Evolutionary conservation across 495 filamentous ascomycete genomes (phyloP).

Genomic region (Penicillium dipodomyicola): DNA sequence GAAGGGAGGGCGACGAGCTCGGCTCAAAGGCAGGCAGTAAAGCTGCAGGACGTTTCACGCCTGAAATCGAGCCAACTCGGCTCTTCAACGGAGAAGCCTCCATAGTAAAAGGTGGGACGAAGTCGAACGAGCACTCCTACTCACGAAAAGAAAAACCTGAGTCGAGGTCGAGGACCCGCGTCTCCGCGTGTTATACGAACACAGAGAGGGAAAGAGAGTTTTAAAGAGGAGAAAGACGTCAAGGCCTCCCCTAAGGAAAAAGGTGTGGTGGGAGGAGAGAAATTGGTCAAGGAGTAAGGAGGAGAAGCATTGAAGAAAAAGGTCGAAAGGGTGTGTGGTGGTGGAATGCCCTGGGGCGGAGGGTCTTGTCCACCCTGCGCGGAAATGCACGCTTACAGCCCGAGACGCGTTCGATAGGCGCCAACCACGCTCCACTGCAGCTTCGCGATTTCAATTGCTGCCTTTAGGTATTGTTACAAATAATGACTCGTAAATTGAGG

Average conservation of each 20-base stretch:
- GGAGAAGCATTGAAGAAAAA: slow-evolving; percentile 37
- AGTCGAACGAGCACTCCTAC: slow-evolving; percentile 20
- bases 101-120: slow-evolving; percentile 28
- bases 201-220: slow-evolving; percentile 6
- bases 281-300: slow-evolving; percentile 24
- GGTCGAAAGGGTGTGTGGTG: slow-evolving; percentile 38
- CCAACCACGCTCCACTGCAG: slow-evolving; percentile 41
- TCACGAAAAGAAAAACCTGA: slow-evolving; percentile 13
- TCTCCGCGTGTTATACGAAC: slow-evolving; percentile 22
- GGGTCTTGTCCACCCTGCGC: slow-evolving; percentile 42
- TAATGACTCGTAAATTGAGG: neutral
- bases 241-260: slow-evolving; percentile 13
- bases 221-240: slow-evolving; percentile 8
- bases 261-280: slow-evolving; percentile 22
- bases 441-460: slow-evolving; percentile 19
- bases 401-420: slow-evolving; percentile 52
- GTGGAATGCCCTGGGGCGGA: slow-evolving; percentile 41
- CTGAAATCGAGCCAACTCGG: slow-evolving; percentile 46
- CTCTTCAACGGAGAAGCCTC: slow-evolving; percentile 46
- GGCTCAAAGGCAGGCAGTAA: slow-evolving; percentile 93
- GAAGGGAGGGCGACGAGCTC: slow-evolving; percentile 81
- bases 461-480: neutral
- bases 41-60: slow-evolving; percentile 76
- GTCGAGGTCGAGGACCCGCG: slow-evolving; percentile 30
- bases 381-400: slow-evolving; percentile 50